These are phyloP conservation scores for Sugiyamaella boreocaroliniensis DNA, from an alignment of 805 yeast genomes.

Conservation along the genomic window DNA sequence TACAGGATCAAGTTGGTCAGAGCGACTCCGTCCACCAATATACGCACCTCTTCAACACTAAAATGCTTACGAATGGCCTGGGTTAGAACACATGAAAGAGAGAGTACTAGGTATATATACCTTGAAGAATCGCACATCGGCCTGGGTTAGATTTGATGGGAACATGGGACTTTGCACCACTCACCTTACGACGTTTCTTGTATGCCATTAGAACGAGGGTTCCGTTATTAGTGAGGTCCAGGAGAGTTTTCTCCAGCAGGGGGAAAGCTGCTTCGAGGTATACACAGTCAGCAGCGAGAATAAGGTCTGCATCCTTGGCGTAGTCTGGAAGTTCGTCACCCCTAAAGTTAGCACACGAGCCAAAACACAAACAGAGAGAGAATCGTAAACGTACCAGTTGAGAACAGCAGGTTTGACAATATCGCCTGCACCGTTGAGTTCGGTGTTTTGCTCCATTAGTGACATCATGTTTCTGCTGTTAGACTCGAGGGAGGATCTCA, in stretches of 20 bases:
- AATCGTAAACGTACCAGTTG: conserved; percentile 36
- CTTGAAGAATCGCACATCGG: conserved; percentile 34
- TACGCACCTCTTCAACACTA: conserved; percentile 25
- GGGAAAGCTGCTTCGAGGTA: conserved; percentile 51
- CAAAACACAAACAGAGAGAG: not conserved
- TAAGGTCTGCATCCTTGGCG: conserved; percentile 36
- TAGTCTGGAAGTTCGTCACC: conserved; percentile 37
- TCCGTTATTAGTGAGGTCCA: conserved; percentile 38
- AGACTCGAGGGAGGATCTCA: not conserved
- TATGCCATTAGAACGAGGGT: conserved; percentile 47
- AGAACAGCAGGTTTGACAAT: conserved; percentile 39
- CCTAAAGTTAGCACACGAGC: conserved; percentile 15
- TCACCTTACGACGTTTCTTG: conserved; percentile 44
- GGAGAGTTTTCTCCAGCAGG: conserved; percentile 41
- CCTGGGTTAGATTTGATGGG: conserved; percentile 22
- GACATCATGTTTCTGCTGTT: conserved; percentile 35
- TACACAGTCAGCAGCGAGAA: conserved; percentile 57
- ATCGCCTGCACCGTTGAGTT: conserved; percentile 34
- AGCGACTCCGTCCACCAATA: too few species aligned
- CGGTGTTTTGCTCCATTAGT: conserved; percentile 41
- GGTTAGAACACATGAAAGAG: not conserved
- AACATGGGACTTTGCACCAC: conserved; percentile 10
- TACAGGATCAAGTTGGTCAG: conserved; percentile 2
- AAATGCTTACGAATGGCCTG: conserved; percentile 28
- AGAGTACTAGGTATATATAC: not conserved